A percentile compares a stretch with the other conserved stretches of the same genome.
Conservation (phyloP, 2,329 filamentous ascomycete species). For the Paecilomyces fulvus region DNA sequence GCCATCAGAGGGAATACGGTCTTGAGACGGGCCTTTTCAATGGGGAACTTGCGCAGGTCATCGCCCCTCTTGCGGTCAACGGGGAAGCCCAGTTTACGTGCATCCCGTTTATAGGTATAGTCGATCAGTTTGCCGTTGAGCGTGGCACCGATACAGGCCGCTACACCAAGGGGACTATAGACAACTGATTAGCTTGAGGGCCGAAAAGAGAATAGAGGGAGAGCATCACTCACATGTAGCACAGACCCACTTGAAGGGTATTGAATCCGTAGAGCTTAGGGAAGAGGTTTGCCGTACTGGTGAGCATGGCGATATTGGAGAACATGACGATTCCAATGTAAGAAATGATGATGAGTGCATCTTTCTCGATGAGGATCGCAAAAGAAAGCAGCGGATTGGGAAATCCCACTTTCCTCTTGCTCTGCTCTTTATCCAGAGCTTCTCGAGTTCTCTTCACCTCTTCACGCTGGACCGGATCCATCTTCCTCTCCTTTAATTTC, state of each 20-base stretch:
- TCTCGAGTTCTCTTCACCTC: neutral
- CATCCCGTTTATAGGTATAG: conserved; percentile 63
- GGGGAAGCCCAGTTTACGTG: conserved; percentile 50
- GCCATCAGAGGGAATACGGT: conserved; percentile 25
- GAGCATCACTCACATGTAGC: conserved; percentile 11
- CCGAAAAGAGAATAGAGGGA: neutral
- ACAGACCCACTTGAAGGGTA: conserved; percentile 36
- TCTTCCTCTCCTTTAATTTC: conserved; percentile 1
- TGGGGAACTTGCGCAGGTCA: conserved; percentile 44
- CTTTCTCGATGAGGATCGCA: conserved; percentile 23
- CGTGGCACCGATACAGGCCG: conserved; percentile 6
- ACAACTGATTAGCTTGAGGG: conserved; percentile 1
- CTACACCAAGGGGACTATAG: conserved; percentile 20
- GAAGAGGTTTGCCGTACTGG: conserved; percentile 37
- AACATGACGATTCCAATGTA: conserved; percentile 33
- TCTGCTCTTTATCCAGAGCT: neutral
- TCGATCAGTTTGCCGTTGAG: conserved; percentile 53
- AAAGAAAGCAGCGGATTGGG: conserved; percentile 28
- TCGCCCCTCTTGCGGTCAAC: conserved; percentile 51
- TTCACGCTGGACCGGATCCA: neutral
- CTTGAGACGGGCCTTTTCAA: conserved; percentile 34
- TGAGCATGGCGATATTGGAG: conserved; percentile 36
- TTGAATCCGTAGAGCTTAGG: conserved; percentile 36
- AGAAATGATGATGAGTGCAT: conserved; percentile 22
- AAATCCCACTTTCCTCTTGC: conserved; percentile 9